Evolutionary conservation across 345 rosid species (phyloP).

Genomic region (Adansonia digitata): DNA sequence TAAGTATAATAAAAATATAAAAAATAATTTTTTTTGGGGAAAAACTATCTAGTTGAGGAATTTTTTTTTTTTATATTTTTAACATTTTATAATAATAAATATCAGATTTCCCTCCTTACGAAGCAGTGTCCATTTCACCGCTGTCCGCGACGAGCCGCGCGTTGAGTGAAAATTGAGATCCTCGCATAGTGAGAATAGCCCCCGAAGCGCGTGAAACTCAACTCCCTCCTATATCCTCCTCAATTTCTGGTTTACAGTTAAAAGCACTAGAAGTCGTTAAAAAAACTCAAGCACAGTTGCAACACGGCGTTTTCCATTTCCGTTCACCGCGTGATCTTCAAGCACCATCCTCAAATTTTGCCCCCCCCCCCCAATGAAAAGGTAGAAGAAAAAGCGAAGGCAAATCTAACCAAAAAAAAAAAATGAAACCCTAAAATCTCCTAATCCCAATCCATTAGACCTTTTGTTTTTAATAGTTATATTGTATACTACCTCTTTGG

Average conservation of each 20-base stretch:
- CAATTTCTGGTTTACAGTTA: neutral
- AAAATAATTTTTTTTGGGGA: too few species aligned
- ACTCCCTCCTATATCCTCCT: neutral
- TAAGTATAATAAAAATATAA: too few species aligned
- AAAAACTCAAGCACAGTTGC: neutral
- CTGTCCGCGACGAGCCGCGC: neutral
- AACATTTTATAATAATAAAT: too few species aligned
- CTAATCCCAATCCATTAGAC: neutral
- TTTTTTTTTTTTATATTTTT: too few species aligned
- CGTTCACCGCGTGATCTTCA: slow-evolving; percentile 12
- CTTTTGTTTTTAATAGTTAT: neutral
- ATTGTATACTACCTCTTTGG: neutral
- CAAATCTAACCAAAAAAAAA: neutral
- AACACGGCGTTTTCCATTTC: slow-evolving; percentile 7
- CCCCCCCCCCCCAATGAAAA: too few species aligned
- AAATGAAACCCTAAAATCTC: slow-evolving; percentile 3
- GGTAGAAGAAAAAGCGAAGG: too few species aligned
- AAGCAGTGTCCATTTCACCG: neutral
- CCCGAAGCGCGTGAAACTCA: slow-evolving; percentile 6
- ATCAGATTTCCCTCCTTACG: neutral
- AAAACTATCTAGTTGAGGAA: too few species aligned
- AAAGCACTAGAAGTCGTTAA: neutral
- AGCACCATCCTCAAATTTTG: neutral
- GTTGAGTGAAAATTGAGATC: neutral
- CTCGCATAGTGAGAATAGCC: neutral